A percentile compares a stretch with the other conserved stretches of the same genome.
These are phyloP conservation scores for Cantharellus anzutake DNA, from an alignment of 768 basidiomycete species.

Conservation along the genomic window DNA sequence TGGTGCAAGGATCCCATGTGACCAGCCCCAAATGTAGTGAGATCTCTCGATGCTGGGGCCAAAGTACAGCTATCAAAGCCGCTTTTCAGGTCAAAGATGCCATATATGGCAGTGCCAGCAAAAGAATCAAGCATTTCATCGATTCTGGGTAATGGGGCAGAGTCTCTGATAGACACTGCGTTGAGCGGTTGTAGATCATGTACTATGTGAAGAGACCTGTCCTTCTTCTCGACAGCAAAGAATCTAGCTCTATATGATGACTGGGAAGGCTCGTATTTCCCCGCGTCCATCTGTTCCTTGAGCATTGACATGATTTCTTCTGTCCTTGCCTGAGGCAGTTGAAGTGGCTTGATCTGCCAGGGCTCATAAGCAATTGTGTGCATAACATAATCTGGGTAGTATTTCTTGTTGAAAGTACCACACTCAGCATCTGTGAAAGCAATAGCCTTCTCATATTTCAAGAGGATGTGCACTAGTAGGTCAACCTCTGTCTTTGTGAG, in stretches of 20 bases:
- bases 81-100: too few species aligned
- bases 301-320: slow-evolving; percentile 18
- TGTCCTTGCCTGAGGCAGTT: slow-evolving; percentile 16
- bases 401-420: slow-evolving; percentile 7
- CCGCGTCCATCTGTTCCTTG: slow-evolving; percentile 19
- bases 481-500: neutral
- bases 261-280: slow-evolving; percentile 24
- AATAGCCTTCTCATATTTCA: slow-evolving; percentile 4
- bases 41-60: too few species aligned
- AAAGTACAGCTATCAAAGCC: too few species aligned
- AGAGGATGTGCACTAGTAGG: neutral
- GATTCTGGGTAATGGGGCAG: too few species aligned
- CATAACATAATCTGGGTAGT: slow-evolving; percentile 17
- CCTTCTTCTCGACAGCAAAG: slow-evolving; percentile 18
- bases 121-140: too few species aligned
- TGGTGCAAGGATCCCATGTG: too few species aligned
- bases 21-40: too few species aligned
- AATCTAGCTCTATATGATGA: too few species aligned
- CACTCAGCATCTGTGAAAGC: too few species aligned
- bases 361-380: slow-evolving; percentile 21
- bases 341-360: slow-evolving; percentile 18
- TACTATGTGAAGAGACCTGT: slow-evolving; percentile 18
- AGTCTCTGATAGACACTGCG: slow-evolving; percentile 12
- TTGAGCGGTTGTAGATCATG: slow-evolving; percentile 24
- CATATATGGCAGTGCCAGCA: too few species aligned